phyloP scores from a whole-genome alignment of 176 grass and related monocot genomes.

The Puccinellia tenuiflora region DNA sequence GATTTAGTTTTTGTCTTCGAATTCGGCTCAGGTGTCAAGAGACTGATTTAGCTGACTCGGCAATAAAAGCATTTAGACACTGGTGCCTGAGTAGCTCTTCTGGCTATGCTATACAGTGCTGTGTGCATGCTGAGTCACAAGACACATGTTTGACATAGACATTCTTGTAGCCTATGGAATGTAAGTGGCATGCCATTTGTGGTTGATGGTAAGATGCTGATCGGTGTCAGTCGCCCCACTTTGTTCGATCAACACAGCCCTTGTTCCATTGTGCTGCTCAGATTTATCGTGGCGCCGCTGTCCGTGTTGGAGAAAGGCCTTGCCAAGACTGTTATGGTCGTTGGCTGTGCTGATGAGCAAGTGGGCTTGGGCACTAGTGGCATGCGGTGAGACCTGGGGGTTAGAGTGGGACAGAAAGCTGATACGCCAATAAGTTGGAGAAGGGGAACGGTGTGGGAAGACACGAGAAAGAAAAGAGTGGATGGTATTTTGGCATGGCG shows the following conservation, averaged over 20 bases:
- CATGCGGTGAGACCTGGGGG: not conserved
- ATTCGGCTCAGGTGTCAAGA: no score
- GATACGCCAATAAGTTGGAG: not conserved
- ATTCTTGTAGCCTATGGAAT: not conserved
- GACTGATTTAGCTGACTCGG: no score
- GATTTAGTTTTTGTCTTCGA: no score
- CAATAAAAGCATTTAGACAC: not conserved
- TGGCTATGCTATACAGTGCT: not conserved
- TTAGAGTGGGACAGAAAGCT: not conserved
- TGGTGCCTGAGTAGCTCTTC: not conserved
- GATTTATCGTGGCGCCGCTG: not conserved
- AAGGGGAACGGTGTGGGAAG: not conserved
- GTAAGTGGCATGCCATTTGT: not conserved
- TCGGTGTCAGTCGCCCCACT: not conserved
- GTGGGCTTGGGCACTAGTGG: not conserved
- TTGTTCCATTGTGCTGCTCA: not conserved
- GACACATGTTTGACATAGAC: not conserved
- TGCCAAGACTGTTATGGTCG: not conserved
- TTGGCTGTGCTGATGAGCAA: not conserved
- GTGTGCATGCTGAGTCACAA: not conserved
- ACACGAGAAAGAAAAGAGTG: not conserved
- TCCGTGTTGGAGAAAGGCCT: not conserved
- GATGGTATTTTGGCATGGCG: not conserved
- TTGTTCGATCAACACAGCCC: not conserved
- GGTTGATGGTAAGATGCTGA: not conserved